Evolutionary conservation across 2,329 filamentous ascomycete genomes (phyloP), one percentile per base, ranked within the genome.

Genomic region (Cytospora piceae): DNA sequence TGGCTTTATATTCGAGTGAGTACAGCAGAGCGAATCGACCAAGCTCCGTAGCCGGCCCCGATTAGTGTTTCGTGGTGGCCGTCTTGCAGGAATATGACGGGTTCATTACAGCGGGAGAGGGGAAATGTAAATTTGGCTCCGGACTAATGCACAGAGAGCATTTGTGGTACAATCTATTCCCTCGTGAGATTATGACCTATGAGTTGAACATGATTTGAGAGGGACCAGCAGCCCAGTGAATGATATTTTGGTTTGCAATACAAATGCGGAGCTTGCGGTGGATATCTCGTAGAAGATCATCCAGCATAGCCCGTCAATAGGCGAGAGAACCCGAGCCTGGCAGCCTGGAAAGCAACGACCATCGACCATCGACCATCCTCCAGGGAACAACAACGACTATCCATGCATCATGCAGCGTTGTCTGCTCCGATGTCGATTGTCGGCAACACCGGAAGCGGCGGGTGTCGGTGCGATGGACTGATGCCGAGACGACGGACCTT

Each of bases 401-500:
- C 42, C 49, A 29, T n/a, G 32, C 22, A 24, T 42, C 34, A 42
- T 57, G n/a, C n/a, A 42, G 20, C 27, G 15, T 39, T 42, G 15
- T 49, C n/a, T 12, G 46, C 22, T 49, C 22, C 46, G 46, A 49
- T 24, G 46, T 49, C 46, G 46, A 49, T 12, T 24, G 22, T 24
- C 12, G 39, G 22, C 24, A 49, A 6, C n/a, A 49, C n/a, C 46
- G n/a, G n/a, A 49, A 49, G 46, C 46, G 9, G 46, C 46, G 46
- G 46, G 15, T 49, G 4, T 49, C 42, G n/a, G 42, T 29, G n/a
- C 42, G 42, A 49, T n/a, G 22, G 37, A 22, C 3, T 17, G 52
- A 20, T 20, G 29, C 46, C 68, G 58, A 73, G 39, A 73, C 53
- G 32, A 70, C 66, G 17, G 17, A 42, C 20, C 39, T 42, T 42